These are phyloP conservation scores for Epichloe amarillans DNA, from an alignment of 2,329 filamentous ascomycete species.

Conservation along the genomic window DNA sequence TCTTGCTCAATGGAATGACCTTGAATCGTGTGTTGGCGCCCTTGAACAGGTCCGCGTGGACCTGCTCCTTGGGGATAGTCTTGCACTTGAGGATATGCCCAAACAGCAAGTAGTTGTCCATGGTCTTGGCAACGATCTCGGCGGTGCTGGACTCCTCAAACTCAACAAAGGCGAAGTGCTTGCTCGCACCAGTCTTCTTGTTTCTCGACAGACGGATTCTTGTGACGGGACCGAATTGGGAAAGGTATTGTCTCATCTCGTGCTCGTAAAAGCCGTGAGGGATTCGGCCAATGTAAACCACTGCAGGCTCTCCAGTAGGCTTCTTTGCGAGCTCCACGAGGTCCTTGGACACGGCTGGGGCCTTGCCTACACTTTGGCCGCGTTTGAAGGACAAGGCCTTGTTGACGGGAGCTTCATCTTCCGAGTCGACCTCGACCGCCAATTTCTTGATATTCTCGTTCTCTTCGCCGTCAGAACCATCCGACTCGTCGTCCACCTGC, in stretches of 20 bases:
- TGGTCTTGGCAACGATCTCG: slow-evolving; percentile 83
- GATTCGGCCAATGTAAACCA: slow-evolving; percentile 82
- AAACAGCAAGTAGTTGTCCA: slow-evolving; percentile 96
- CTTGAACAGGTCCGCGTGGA: slow-evolving; percentile 76
- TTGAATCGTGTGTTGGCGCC: slow-evolving; percentile 86
- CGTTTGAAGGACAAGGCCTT: slow-evolving; percentile 26
- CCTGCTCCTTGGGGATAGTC: slow-evolving; percentile 58
- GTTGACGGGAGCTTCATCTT: slow-evolving; percentile 27
- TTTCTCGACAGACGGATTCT: slow-evolving; percentile 77
- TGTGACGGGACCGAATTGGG: slow-evolving; percentile 77
- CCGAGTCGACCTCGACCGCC: slow-evolving; percentile 30
- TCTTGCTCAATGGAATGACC: slow-evolving; percentile 73
- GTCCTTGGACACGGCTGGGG: slow-evolving; percentile 34
- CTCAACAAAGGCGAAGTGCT: slow-evolving; percentile 92
- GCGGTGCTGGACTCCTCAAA: slow-evolving; percentile 69
- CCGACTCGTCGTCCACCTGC: slow-evolving; percentile 17
- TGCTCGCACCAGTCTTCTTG: slow-evolving; percentile 78
- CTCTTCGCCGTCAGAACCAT: slow-evolving; percentile 26
- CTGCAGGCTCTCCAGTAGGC: slow-evolving; percentile 48
- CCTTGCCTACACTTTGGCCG: slow-evolving; percentile 38
- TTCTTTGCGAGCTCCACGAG: slow-evolving; percentile 28
- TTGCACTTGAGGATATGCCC: slow-evolving; percentile 87
- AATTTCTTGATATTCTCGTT: slow-evolving; percentile 30
- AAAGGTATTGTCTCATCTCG: slow-evolving; percentile 87
- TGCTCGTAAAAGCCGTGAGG: slow-evolving; percentile 94